Evolutionary conservation across 768 basidiomycete species (phyloP).

Genomic region (Lactarius deliciosus): DNA sequence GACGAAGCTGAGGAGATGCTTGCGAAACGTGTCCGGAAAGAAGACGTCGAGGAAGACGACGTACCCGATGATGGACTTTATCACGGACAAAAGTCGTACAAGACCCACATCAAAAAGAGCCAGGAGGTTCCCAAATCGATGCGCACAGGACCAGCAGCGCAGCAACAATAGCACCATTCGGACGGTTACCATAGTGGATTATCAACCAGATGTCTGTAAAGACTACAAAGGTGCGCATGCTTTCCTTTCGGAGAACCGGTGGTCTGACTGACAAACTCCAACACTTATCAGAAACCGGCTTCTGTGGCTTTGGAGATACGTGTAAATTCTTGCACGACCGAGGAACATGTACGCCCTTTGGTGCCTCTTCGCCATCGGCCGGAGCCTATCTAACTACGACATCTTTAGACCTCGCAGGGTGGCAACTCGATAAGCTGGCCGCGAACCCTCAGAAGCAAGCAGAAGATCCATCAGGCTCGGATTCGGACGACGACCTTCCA

Average conservation of each 20-base stretch:
- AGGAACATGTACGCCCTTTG: constrained; percentile 72
- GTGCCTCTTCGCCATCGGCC: constrained; percentile 25
- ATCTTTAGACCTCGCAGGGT: constrained; percentile 83
- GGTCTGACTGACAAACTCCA: constrained; percentile 13
- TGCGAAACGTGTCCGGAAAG: constrained; percentile 60
- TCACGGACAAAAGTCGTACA: constrained; percentile 79
- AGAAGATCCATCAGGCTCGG: constrained; percentile 59
- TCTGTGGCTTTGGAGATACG: constrained; percentile 98
- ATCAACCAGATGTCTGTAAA: constrained; percentile 99
- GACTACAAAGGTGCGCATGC: constrained; percentile 89
- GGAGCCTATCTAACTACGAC: constrained; percentile 3
- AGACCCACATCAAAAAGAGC: constrained; percentile 75
- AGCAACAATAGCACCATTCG: constrained; percentile 75
- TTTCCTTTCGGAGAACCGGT: constrained; percentile 1
- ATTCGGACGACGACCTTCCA: constrained; percentile 82
- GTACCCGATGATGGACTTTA: constrained; percentile 84
- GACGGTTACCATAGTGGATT: constrained; percentile 94
- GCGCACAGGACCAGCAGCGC: constrained; percentile 78
- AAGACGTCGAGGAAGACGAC: constrained; percentile 57
- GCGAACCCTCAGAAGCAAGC: constrained; percentile 66
- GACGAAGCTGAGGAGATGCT: constrained; percentile 79
- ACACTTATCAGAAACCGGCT: constrained; percentile 83
- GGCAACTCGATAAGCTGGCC: constrained; percentile 96
- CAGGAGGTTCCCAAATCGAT: constrained; percentile 86
- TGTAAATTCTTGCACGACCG: constrained; percentile 99